Base-by-base conservation (phyloP, 352 stramenopile genomes). In the Phytophthora macrochlamydospora region DNA sequence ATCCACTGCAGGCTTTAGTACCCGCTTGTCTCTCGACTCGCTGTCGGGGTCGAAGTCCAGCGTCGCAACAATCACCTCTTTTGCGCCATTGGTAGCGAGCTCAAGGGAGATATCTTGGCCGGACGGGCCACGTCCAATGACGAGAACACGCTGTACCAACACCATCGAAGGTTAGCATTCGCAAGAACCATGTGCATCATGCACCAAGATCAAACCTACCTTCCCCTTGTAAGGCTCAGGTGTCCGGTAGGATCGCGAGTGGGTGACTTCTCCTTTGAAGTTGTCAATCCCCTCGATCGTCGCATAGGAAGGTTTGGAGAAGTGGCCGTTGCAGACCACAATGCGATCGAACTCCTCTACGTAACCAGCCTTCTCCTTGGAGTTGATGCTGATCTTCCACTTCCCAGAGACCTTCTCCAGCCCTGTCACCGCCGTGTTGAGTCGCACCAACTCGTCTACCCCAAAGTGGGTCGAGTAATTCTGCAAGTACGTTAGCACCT, bases 101-200 rank as follows among this genome's bases (percentile, higher is more conserved):
- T 94, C 84, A 37, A 93, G 70, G 5, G 86, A 94, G 56, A 94
- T 94, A 45, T 94, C 86, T 61, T 89, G 75, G 3, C 86, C 86
- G 0, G 86, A 94, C 6, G 83, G 86, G 38, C 86, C 86, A 46
- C 65, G 76, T 1, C 86, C 86, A 40, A 94, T 78, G 7, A 94
- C 42, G 29, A 94, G 59, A 50, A 94, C 78, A 46, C 73, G 59
- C 85, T 78, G 42, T 1, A 58, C 3, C 40, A 55, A 56, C 7
- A 52, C 12, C 18, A 40, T 11, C 9, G 6, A 40, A 11, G 35
- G 35, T 40, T 40, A 40, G 35, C 6, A 40, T 40, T 24, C 18
- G 30, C 31, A 33, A 13, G 7, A 6, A 37, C 11, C 18, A 24
- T 24, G 18, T 24, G 35, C 35, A 40, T 40, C 35, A 40, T 40